Evolutionary conservation across 768 basidiomycete genomes (phyloP), one percentile per base, ranked within the genome.

Genomic region (Suillus lakei): DNA sequence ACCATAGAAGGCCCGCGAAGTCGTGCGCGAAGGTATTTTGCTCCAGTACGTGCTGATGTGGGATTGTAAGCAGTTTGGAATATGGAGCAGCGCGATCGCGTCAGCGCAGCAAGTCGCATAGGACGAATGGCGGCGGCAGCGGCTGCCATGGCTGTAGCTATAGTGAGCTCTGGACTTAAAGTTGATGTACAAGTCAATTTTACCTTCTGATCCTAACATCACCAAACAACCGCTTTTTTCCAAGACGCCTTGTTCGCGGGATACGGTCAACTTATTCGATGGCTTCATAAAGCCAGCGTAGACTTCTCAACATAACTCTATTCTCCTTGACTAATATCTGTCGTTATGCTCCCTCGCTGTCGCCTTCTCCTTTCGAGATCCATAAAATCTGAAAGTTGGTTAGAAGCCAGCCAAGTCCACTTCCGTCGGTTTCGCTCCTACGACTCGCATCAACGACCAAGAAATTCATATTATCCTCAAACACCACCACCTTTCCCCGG

Each of bases 61-160:
- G 96, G 96, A 78, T 98, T 98, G 79, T 92, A 95, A 4, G 91
- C 82, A 10, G 94, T 97, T 73, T 95, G 87, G 73, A 98, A 97
- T 61, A 98, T 86, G 48, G 82, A 74, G 74, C 88, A 90, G 51
- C 89, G 90, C 6, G 92, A 81, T 58, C 85, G 84, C 1, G 77
- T 84, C 67, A 95, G 81, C n/a, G 85, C 80, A 16, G 82, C 79
- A n/a, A 93, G 76, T 60, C 88, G 85, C 43, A 84, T 79, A 26
- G 84, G 81, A 5, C 78, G 69, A n/a, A 85, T 71, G 12, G 75
- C 72, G 41, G 82, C 74, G 9, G 66, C 64, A 15, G 15, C 38
- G 38, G 64, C 51, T 30, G 64, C 64, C 74, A 77, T 76, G 67
- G 46, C 38, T 41, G 44, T 50, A 44, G 46, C 39, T 32, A 28